Conservation (phyloP, 208 protist species). For the Kentomonas sorsogonicus region DNA sequence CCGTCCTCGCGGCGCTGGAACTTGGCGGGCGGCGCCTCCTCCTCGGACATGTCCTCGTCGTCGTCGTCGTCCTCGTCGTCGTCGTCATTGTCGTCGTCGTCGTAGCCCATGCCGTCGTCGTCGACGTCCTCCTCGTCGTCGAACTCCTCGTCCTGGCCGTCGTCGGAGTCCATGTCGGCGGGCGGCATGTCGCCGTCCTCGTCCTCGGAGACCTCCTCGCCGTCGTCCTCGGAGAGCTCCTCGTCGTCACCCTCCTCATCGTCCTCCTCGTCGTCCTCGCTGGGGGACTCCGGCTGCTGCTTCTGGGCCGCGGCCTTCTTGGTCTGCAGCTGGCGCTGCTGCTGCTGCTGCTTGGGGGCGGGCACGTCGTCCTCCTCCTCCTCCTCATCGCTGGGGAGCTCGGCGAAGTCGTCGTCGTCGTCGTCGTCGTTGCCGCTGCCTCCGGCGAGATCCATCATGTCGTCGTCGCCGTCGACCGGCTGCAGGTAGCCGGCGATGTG, state of each 20-base stretch:
- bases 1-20: slow-evolving; percentile 68
- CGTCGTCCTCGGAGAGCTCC: slow-evolving; percentile 27
- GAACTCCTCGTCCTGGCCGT: slow-evolving; percentile 27
- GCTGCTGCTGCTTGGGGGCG: too few relatives aligned
- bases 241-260: slow-evolving; percentile 19
- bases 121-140: slow-evolving; percentile 19
- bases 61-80: slow-evolving; percentile 59
- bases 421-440: slow-evolving; percentile 32
- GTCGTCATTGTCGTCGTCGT: slow-evolving; percentile 31
- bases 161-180: slow-evolving; percentile 25
- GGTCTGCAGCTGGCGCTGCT: too few relatives aligned
- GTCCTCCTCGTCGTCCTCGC: slow-evolving; percentile 25
- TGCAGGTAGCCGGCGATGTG: slow-evolving; percentile 86
- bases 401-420: slow-evolving; percentile 44
- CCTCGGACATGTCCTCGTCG: slow-evolving; percentile 55
- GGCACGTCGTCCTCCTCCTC: slow-evolving; percentile 24
- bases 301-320: too few relatives aligned
- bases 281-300: neutral
- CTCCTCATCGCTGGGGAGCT: slow-evolving; percentile 26
- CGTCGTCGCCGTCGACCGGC: slow-evolving; percentile 67
- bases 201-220: slow-evolving; percentile 9
- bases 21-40: slow-evolving; percentile 61
- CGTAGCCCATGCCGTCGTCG: slow-evolving; percentile 20
- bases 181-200: slow-evolving; percentile 21
- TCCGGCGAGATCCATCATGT: slow-evolving; percentile 39